Percentiles rank a stretch among this genome's conserved stretches.
Conservation (phyloP, 2,329 filamentous ascomycete genomes). For the Diaporthe batatas region DNA sequence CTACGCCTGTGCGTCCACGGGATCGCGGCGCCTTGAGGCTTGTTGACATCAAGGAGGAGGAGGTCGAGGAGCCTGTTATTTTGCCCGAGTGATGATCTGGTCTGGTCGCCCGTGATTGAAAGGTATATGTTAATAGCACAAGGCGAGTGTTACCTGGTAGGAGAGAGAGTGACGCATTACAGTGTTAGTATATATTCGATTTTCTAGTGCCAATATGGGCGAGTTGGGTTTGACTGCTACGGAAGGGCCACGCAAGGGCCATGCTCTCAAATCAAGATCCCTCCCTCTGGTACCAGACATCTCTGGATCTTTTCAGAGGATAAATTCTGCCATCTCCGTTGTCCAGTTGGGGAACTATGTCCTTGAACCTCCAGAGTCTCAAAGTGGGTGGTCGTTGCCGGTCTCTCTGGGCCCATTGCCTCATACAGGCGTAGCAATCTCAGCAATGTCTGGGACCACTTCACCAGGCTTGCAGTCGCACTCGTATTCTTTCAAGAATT, state of each 20-base stretch:
- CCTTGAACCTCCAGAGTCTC: neutral
- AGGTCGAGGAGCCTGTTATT: slow-evolving; percentile 42
- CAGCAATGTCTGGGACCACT: slow-evolving; percentile 40
- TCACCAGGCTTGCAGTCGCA: slow-evolving; percentile 70
- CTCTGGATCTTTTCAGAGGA: neutral
- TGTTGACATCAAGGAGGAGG: slow-evolving; percentile 44
- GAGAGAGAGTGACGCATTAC: neutral
- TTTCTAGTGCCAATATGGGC: neutral
- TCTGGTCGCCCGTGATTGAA: too few species aligned
- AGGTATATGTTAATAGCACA: too few species aligned
- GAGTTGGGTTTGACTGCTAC: neutral
- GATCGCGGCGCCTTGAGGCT: slow-evolving; percentile 44
- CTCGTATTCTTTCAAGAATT: slow-evolving; percentile 71
- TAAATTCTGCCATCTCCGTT: neutral
- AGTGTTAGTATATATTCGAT: neutral
- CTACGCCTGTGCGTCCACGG: slow-evolving; percentile 71
- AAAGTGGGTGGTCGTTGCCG: slow-evolving; percentile 31
- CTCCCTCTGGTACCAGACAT: neutral
- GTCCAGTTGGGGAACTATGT: neutral
- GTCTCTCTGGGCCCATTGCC: neutral
- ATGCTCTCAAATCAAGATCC: neutral
- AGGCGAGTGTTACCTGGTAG: too few species aligned
- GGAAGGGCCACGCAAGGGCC: neutral
- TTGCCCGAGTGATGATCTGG: neutral
- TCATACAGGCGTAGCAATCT: slow-evolving; percentile 41